Conservation (phyloP, 176 grass and related monocot genomes). For the Zoysia pacifica region DNA sequence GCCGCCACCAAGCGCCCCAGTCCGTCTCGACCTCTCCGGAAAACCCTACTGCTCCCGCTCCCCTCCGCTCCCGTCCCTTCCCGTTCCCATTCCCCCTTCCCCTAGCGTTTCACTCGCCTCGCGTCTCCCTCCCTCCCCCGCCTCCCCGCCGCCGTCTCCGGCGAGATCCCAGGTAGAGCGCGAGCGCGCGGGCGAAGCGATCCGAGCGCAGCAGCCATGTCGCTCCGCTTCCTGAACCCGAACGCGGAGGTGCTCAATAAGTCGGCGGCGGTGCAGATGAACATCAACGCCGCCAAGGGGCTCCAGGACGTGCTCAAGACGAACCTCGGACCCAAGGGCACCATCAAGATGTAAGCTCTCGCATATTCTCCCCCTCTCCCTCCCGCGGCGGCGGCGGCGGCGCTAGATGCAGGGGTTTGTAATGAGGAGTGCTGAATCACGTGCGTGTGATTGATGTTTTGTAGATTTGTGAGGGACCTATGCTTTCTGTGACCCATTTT, state of each 20-base stretch:
- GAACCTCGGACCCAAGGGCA: constrained; percentile 94
- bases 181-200: not conserved
- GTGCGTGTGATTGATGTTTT: not conserved
- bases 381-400: not conserved
- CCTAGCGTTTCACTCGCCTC: not conserved
- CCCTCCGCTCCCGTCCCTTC: not conserved
- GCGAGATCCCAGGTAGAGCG: not conserved
- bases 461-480: not conserved
- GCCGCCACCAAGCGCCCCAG: too few relatives aligned
- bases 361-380: not conserved
- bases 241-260: constrained; percentile 99
- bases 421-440: not conserved
- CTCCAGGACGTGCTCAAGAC: constrained; percentile 95
- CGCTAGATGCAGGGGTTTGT: not conserved
- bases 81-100: too few relatives aligned
- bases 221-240: constrained; percentile 83
- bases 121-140: not conserved
- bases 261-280: constrained; percentile 96
- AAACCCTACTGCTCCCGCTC: not conserved
- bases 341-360: constrained; percentile 79
- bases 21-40: too few relatives aligned
- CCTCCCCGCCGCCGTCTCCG: not conserved
- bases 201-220: constrained; percentile 48
- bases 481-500: not conserved
- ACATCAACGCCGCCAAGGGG: constrained; percentile 96